These are phyloP conservation scores for Chlorencoelia australis DNA, from an alignment of 2,329 filamentous ascomycete genomes.

Conservation along the genomic window DNA sequence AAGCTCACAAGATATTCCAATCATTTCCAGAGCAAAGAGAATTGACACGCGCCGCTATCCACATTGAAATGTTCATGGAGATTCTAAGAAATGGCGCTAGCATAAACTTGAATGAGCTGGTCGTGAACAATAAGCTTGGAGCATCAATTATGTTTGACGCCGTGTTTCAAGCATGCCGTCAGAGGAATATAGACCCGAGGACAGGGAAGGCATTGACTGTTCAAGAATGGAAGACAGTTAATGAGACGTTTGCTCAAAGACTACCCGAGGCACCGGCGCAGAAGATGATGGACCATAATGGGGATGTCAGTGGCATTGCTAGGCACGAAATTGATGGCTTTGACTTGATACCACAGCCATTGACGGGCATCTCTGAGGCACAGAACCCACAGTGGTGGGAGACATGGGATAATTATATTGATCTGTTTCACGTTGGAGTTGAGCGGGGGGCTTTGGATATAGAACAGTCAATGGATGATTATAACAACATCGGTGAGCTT, in stretches of 20 bases:
- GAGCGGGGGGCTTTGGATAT: not conserved
- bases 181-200: conserved; percentile 8
- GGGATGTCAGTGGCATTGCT: not conserved
- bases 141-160: conserved; percentile 8
- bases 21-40: conserved; percentile 6
- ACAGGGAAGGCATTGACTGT: conserved; percentile 6
- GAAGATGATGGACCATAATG: not conserved
- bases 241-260: conserved; percentile 6
- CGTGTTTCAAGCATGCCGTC: conserved; percentile 7
- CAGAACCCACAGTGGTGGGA: conserved; percentile 9
- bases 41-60: conserved; percentile 3
- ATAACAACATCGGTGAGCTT: not conserved
- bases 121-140: conserved; percentile 5
- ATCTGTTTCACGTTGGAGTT: conserved; percentile 8
- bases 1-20: conserved; percentile 5
- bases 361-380: not conserved
- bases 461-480: not conserved
- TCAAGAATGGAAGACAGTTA: conserved; percentile 8
- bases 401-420: conserved; percentile 8
- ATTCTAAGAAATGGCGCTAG: conserved; percentile 1
- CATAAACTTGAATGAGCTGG: conserved; percentile 2
- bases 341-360: not conserved
- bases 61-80: conserved; percentile 4
- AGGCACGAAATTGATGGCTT: not conserved
- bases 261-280: conserved; percentile 4